Conservation (phyloP, 1,139 yeast species). For the Taphrina pruni region DNA sequence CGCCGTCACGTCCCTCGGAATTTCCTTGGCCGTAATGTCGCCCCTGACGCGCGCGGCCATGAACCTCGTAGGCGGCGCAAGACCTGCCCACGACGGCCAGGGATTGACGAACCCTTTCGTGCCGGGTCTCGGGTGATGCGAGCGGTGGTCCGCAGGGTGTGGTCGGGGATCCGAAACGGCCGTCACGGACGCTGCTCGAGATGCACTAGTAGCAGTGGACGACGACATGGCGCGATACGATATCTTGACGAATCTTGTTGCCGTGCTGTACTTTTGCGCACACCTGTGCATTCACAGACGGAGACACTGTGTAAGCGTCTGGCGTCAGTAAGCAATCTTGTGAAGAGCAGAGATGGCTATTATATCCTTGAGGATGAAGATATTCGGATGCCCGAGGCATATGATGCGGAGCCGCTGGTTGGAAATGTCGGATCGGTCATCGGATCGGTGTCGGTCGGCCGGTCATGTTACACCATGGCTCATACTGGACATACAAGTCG, state of each 20-base stretch:
- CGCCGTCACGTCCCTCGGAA: conserved; percentile 25
- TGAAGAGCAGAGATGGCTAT: no score
- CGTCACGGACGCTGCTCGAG: not conserved
- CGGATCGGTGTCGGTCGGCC: no score
- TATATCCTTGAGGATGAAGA: no score
- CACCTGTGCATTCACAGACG: not conserved
- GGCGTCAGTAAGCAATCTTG: no score
- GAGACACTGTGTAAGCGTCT: no score
- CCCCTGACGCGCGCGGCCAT: conserved; percentile 15
- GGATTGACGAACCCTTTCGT: conserved; percentile 32
- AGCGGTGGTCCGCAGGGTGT: conserved; percentile 17
- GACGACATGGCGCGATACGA: not conserved
- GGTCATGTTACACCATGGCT: no score
- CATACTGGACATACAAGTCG: no score
- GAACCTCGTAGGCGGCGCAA: conserved; percentile 13
- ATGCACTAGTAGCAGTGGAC: not conserved
- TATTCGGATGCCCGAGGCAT: no score
- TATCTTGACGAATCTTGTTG: no score
- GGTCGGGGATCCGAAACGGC: conserved; percentile 19
- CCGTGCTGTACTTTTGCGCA: no score
- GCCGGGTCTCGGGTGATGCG: conserved; percentile 32
- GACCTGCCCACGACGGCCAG: conserved; percentile 29
- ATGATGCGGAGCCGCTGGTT: no score
- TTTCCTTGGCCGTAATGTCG: conserved; percentile 16
- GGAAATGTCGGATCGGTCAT: no score